Evolutionary conservation across 352 stramenopile genomes (phyloP), one percentile per base, ranked within the genome.

Genomic region (Pythium pectinolyticum): DNA sequence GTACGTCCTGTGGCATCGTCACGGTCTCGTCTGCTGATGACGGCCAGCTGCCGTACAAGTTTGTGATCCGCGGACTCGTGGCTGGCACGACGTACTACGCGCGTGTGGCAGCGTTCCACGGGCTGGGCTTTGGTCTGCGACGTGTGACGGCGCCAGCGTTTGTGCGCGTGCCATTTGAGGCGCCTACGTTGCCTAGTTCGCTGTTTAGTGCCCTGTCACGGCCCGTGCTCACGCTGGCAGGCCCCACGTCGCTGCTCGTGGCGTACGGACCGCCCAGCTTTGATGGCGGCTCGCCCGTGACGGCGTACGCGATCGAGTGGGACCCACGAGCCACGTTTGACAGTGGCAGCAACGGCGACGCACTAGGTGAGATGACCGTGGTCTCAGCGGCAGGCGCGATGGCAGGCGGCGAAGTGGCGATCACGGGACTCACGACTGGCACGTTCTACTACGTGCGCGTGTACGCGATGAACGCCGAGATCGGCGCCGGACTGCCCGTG

Each of bases 301-400:
- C 86, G 6, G 75, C 82, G 5, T 98, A 97, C 70, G 80, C 82
- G 47, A 88, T 98, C 54, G 92, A 98, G 66, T 97, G 94, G 76
- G 94, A 98, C 47, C 69, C 77, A 0, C 81, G 73, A 49, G 43
- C 76, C 5, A 66, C 74, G 7, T 98, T 98, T 57, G 77, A 95
- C 35, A 91, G 72, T 31, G 84, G 82, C 2, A 43, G 45, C 0
- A 85, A 82, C 12, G 84, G 82, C 10, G 75, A 89, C 48, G 71
- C 84, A 0, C 64, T 92, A 2, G 75, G 69, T 0, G 69, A 87
- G 52, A 59, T 61, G 2, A n/a, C n/a, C n/a, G 70, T 85, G 2
- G 20, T 85, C 0, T 14, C 32, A 1, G 66, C 49, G 9, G 58
- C 66, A 19, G 28, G 20, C 7, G 35, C 22, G 22, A 24, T 11